Conservation (phyloP, 108 stramenopile species). For the Mayamaea pseudoterrestris region DNA sequence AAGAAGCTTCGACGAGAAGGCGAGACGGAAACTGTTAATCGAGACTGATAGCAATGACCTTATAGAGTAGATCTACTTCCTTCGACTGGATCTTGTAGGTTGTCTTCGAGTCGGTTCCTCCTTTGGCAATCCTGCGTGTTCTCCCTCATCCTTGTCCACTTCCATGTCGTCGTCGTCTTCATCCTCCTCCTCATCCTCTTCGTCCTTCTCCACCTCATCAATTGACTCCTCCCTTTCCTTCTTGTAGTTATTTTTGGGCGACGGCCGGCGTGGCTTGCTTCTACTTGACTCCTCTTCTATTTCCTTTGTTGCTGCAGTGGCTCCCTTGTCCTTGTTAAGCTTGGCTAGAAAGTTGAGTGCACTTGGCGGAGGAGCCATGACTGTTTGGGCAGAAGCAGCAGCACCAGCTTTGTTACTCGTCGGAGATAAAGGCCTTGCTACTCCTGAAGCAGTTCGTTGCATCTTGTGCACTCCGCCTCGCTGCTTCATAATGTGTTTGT, state of each 20-base stretch:
- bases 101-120: not conserved
- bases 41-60: not conserved
- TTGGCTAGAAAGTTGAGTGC: slow-evolving; percentile 23
- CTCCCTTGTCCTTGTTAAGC: slow-evolving; percentile 13
- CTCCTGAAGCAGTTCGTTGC: no score
- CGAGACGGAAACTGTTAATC: not conserved
- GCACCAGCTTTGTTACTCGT: not conserved
- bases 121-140: not conserved
- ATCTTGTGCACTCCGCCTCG: not conserved
- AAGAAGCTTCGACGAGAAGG: slow-evolving; percentile 54
- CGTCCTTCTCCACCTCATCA: slow-evolving; percentile 1
- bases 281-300: no score
- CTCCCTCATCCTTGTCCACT: slow-evolving; percentile 1
- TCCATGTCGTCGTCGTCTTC: slow-evolving; percentile 4
- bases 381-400: not conserved
- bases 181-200: slow-evolving; percentile 2
- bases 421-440: not conserved
- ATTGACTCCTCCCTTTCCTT: not conserved
- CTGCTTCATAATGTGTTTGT: not conserved
- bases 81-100: not conserved
- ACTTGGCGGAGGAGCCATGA: slow-evolving; percentile 14
- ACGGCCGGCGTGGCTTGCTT: not conserved
- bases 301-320: not conserved
- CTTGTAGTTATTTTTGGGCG: not conserved
- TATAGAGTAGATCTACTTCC: not conserved